A percentile compares a stretch with the other conserved stretches of the same genome.
Evolutionary conservation across 768 basidiomycete genomes (phyloP).

Genomic region (Tremella mesenterica): DNA sequence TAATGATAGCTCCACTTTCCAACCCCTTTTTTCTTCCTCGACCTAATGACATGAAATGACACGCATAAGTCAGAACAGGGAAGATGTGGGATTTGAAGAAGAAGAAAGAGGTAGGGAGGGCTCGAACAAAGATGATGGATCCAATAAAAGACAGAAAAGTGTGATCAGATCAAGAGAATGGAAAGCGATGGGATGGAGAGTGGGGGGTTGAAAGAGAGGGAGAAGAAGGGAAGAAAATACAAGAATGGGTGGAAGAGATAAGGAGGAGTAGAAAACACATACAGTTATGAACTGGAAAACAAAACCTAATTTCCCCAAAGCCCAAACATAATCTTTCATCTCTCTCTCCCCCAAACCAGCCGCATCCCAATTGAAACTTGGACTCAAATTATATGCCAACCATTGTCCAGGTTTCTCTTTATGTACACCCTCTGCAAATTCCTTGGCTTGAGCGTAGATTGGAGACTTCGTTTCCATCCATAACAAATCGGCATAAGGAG

Average conservation of each 20-base stretch:
- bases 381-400: slow-evolving; percentile 92
- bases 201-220: not conserved
- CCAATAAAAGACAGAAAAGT: too few relatives aligned
- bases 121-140: not conserved
- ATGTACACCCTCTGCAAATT: slow-evolving; percentile 82
- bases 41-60: too few relatives aligned
- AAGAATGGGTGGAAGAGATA: too few relatives aligned
- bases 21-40: too few relatives aligned
- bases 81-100: not conserved
- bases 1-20: too few relatives aligned
- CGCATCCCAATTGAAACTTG: slow-evolving; percentile 60
- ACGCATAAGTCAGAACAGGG: too few relatives aligned
- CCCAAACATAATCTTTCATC: slow-evolving; percentile 82
- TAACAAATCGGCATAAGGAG: slow-evolving; percentile 62
- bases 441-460: slow-evolving; percentile 78
- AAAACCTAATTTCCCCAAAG: slow-evolving; percentile 88
- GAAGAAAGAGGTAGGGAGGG: too few relatives aligned
- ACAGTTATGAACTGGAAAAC: slow-evolving; percentile 76
- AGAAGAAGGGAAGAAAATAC: too few relatives aligned
- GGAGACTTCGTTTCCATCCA: slow-evolving; percentile 72
- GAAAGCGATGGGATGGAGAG: too few relatives aligned
- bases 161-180: too few relatives aligned
- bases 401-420: slow-evolving; percentile 64
- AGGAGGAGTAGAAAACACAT: slow-evolving; percentile 2
- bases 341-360: slow-evolving; percentile 77